Base-by-base conservation (phyloP, 257 asterid genomes). In the Solanum gracilifrons region DNA sequence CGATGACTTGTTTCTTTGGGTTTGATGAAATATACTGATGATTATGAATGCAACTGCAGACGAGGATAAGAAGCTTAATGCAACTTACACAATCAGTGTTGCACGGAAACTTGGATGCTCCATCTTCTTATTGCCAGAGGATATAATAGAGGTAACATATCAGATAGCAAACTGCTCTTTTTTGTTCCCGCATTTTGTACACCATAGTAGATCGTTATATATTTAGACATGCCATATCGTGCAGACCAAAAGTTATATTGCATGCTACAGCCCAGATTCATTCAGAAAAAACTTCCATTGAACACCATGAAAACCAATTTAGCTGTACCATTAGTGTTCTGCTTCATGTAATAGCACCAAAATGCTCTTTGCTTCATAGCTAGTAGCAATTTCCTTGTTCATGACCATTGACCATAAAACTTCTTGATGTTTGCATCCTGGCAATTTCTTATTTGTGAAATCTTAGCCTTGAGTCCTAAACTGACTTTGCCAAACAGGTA, bases 81-180 rank as follows among this genome's bases (percentile, higher is more conserved):
- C 93, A 36, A 90, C 92, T 79, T 91, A 92, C 55, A 92, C 90
- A 29, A 92, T 92, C 88, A 92, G 93, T 75, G 93, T 92, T 71
- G 92, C 93, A 15, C 84, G 93, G 72, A 92, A 92, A 91, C 90
- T 92, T 43, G 93, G 93, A 37, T 92, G 93, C 62, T 92, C 93
- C n/a, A 92, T 92, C 73, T 92, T 92, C 86, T 90, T 90, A 60
- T 85, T 92, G 89, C 93, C 93, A 7, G 93, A 92, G 90, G 93
- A 92, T 86, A 92, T 92, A 18, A 89, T 92, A 55, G 92, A 92
- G 92, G 93, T 92, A 89, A 20, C 10, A 18, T 48, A 29, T 29
- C 12, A 79, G 15, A 18, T 29, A 82, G 29, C 43, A 29, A 31
- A 48, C 43, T 18, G 11, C 31, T 48, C 31, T 48, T 48, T 48